phyloP scores from a whole-genome alignment of 108 stramenopile genomes.

The Pseudonitzschia pungens region DNA sequence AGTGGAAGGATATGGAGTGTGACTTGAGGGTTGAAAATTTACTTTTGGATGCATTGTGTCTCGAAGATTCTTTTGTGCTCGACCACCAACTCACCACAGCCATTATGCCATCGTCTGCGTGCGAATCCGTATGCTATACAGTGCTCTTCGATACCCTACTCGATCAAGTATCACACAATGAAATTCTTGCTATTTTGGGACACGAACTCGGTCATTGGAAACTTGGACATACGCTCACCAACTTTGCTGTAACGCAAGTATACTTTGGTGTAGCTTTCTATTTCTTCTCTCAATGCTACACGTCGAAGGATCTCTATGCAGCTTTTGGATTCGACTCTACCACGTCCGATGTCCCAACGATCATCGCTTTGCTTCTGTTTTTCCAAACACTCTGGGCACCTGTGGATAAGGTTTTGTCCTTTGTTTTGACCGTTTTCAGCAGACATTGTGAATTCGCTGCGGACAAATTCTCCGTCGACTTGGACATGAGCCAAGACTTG shows the following conservation, averaged over 20 bases:
- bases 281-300: conserved; percentile 85
- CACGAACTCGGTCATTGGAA: conserved; percentile 98
- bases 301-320: conserved; percentile 64
- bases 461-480: conserved; percentile 91
- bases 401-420: conserved; percentile 91
- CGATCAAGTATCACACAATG: conserved; percentile 78
- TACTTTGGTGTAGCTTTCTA: conserved; percentile 91
- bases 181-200: conserved; percentile 91
- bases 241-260: conserved; percentile 88
- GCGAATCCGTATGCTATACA: conserved; percentile 5
- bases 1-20: not conserved
- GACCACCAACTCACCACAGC: too few species aligned
- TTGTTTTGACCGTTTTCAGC: conserved; percentile 86
- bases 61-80: too few species aligned
- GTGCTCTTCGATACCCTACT: conserved; percentile 97
- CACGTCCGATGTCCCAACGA: conserved; percentile 67
- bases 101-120: not conserved
- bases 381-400: conserved; percentile 94
- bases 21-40: not conserved
- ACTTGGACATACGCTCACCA: conserved; percentile 93
- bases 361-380: conserved; percentile 93
- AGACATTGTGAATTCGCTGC: conserved; percentile 92
- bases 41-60: too few species aligned
- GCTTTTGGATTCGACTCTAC: conserved; percentile 95
- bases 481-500: conserved; percentile 76